phyloP scores from a whole-genome alignment of 2,329 filamentous ascomycete species.

The Clarireedia hainanense region DNA sequence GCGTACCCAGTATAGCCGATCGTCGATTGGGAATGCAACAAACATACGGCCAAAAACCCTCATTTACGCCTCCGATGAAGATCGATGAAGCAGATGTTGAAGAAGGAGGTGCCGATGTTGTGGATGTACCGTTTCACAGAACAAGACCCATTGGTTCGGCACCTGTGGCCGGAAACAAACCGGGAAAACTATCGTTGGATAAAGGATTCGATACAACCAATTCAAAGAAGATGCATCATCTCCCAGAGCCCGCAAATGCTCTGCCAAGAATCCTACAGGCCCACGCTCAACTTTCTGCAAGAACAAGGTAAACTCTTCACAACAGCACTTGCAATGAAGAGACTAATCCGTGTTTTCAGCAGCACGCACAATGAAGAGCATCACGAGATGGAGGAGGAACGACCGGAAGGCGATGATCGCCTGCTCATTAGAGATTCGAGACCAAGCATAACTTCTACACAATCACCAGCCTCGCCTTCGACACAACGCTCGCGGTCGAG shows the following conservation, averaged over 20 bases:
- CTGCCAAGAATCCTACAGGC: background rate
- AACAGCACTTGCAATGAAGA: too few species aligned
- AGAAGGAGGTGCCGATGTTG: slow-evolving; percentile 18
- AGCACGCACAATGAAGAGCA: slow-evolving; percentile 5
- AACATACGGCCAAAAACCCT: background rate
- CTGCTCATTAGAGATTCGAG: slow-evolving; percentile 3
- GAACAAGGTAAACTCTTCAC: background rate
- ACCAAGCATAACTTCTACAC: background rate
- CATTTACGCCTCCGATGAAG: slow-evolving; percentile 3
- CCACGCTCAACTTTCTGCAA: background rate
- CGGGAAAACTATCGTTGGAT: background rate
- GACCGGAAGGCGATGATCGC: background rate
- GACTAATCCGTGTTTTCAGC: background rate
- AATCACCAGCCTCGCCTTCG: slow-evolving; percentile 12
- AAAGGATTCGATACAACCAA: background rate
- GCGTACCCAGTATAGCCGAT: slow-evolving; percentile 3
- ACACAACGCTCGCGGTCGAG: slow-evolving; percentile 18
- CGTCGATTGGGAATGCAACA: slow-evolving; percentile 1
- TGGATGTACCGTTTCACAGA: slow-evolving; percentile 20
- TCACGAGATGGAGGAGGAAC: background rate
- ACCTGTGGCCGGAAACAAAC: background rate
- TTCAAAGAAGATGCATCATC: background rate
- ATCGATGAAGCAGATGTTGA: slow-evolving; percentile 6
- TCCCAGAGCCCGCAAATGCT: background rate
- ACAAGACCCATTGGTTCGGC: background rate